phyloP scores from a whole-genome alignment of 352 stramenopile genomes.

The Phytophthora pluvialis region DNA sequence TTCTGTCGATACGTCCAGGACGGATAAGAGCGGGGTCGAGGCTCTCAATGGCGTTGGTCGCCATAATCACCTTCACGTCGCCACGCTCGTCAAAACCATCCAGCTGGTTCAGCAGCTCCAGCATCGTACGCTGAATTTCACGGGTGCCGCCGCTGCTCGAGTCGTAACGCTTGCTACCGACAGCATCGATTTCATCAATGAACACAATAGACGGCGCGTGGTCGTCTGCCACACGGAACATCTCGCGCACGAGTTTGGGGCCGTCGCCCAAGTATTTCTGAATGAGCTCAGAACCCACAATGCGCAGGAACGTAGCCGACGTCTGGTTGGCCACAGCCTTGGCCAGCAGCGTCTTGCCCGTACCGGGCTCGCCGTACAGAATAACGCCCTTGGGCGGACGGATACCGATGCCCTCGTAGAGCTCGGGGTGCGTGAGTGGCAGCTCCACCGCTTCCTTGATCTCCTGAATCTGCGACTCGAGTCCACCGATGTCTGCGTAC shows the following conservation, averaged over 20 bases:
- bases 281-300: constrained; percentile 99
- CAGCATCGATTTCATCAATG: constrained; percentile 99
- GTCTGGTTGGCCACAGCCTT: constrained; percentile 99
- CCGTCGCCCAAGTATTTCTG: constrained; percentile 99
- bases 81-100: constrained; percentile 99
- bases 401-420: constrained; percentile 99
- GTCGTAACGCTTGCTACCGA: constrained; percentile 99
- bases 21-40: constrained; percentile 99
- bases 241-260: constrained; percentile 99
- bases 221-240: constrained; percentile 99
- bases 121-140: constrained; percentile 99
- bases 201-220: constrained; percentile 99
- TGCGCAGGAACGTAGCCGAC: constrained; percentile 98
- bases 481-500: constrained; percentile 99
- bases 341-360: constrained; percentile 99
- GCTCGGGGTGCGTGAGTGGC: constrained; percentile 98
- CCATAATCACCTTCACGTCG: constrained; percentile 99
- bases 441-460: constrained; percentile 97
- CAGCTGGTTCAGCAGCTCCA: constrained; percentile 99
- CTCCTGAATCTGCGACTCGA: constrained; percentile 98
- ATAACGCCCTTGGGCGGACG: constrained; percentile 99
- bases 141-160: constrained; percentile 97
- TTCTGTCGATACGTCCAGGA: constrained; percentile 99
- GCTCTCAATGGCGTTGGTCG: constrained; percentile 99
- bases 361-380: constrained; percentile 99